Conservation (phyloP, 352 stramenopile species). For the Hyphochytrium catenoides region DNA sequence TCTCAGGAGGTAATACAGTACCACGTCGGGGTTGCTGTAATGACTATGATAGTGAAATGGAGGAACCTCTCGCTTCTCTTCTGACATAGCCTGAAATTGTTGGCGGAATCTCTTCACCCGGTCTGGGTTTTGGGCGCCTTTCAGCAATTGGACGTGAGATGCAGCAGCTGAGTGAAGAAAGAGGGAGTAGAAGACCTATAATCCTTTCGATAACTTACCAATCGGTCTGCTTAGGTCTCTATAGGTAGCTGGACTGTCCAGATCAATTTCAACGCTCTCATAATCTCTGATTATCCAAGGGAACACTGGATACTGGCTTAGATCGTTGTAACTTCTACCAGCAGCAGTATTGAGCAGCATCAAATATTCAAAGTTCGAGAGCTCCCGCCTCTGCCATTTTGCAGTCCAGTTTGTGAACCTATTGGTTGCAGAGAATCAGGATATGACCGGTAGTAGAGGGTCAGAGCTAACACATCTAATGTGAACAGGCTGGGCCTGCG, state of each 20-base stretch:
- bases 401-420: slow-evolving; percentile 67
- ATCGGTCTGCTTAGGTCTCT: slow-evolving; percentile 91
- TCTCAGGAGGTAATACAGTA: slow-evolving; percentile 94
- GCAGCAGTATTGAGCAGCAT: slow-evolving; percentile 86
- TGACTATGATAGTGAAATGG: slow-evolving; percentile 75
- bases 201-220: no score
- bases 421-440: no score
- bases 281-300: slow-evolving; percentile 95
- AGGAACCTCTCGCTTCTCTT: slow-evolving; percentile 18
- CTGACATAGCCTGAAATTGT: slow-evolving; percentile 1
- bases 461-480: slow-evolving; percentile 35
- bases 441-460: no score
- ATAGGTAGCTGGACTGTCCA: slow-evolving; percentile 75
- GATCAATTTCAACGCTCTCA: slow-evolving; percentile 65
- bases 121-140: neutral
- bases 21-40: slow-evolving; percentile 89
- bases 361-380: slow-evolving; percentile 86
- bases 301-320: slow-evolving; percentile 95
- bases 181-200: neutral
- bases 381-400: slow-evolving; percentile 57
- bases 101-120: slow-evolving; percentile 1
- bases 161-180: neutral
- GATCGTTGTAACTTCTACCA: slow-evolving; percentile 87
- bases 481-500: slow-evolving; percentile 28
- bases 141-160: slow-evolving; percentile 1